Base-by-base conservation (phyloP, 2,329 filamentous ascomycete genomes). In the Pseudogymnoascus sp. region DNA sequence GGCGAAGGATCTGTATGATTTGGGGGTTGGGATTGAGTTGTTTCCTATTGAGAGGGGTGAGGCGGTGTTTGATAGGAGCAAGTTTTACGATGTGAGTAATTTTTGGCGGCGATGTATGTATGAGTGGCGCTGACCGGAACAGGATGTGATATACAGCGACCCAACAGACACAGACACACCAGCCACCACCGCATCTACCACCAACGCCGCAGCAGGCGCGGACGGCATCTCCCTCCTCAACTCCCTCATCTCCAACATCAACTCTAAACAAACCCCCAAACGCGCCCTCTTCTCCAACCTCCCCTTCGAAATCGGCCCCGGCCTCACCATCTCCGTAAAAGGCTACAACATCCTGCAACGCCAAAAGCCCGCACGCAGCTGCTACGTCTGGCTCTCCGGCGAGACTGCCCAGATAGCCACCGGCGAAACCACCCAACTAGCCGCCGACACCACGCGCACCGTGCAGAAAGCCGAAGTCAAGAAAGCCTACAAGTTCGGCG, bases 401-500 rank as follows among this genome's bases (percentile, higher is more conserved):
- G 93, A 97, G 71, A 87, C 86, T 67, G 84, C 91, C 0, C 89
- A 96, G 72, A 88, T 97, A 63, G 93, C 86, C 0, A 80, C 84
- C 11, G 86, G 89, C 1, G 84, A 88, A 69, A 95, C 90, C 0
- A 87, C 86, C 1, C 85, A 87, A 63, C 82, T 93, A 63, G 88
- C 91, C 3, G 89, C 91, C 65, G 91, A 96, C 68, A 92, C 87
- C 17, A 84, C 88, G 1, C 83, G 87, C 38, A 85, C 86, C 0
- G 86, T 97, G 0, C 88, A 96, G 66, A 93, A 93, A 69, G 78
- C 77, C 2, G 92, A 97, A 70, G 84, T 96, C 19, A 89, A 89
- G 64, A 97, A 95, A 75, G 95, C 93, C 0, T 99, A 95, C 80
- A 97, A 95, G 70, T 97, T 97, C 72, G 95, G 93, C 11, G 93